These are phyloP conservation scores for Lolium rigidum DNA, from an alignment of 176 grass and related monocot species.

Conservation along the genomic window DNA sequence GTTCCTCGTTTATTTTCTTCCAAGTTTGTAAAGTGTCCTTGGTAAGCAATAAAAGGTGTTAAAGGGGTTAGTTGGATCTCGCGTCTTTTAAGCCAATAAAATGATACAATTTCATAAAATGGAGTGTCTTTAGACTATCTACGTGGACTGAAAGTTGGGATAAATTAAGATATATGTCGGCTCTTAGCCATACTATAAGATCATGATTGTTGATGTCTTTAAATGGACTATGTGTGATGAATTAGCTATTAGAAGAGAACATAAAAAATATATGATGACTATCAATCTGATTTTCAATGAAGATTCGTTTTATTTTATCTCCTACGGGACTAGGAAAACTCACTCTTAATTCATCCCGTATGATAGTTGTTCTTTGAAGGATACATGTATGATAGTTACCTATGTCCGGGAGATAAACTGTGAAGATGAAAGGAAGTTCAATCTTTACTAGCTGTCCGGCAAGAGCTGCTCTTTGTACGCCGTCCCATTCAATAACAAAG, in stretches of 20 bases:
- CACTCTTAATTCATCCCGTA: not conserved
- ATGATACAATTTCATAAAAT: not conserved
- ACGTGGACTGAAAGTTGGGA: not conserved
- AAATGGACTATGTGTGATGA: not conserved
- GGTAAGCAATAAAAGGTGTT: not conserved
- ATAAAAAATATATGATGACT: too few species aligned
- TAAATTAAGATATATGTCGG: not conserved
- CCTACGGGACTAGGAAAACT: not conserved
- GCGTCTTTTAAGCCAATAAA: not conserved
- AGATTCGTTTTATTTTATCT: not conserved
- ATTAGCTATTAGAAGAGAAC: too few species aligned
- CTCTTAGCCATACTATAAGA: not conserved
- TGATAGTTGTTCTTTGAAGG: not conserved
- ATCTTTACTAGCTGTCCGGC: not conserved
- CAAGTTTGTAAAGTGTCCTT: not conserved
- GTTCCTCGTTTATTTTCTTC: not conserved
- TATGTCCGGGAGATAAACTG: not conserved
- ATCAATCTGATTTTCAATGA: too few species aligned
- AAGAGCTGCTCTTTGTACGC: not conserved
- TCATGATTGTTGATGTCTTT: not conserved
- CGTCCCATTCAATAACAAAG: not conserved
- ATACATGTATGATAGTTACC: not conserved
- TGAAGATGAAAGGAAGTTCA: not conserved
- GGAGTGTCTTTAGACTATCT: not conserved
- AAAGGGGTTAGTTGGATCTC: not conserved